Conservation (phyloP, 73 alveolate genomes). For the Urostyla sp. region DNA sequence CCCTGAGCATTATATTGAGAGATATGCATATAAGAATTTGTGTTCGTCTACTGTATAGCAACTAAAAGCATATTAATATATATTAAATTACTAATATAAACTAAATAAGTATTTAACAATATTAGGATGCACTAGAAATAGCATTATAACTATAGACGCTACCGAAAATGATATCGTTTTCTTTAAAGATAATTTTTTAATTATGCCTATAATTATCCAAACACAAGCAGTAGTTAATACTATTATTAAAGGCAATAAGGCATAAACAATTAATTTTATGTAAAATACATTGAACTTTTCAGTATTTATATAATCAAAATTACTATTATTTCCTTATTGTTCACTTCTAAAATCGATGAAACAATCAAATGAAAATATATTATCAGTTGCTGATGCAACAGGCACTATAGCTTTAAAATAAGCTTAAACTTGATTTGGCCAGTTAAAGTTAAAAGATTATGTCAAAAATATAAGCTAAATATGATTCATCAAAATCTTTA, state of each 20-base stretch:
- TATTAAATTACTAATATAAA: too few species aligned
- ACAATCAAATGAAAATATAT: slow-evolving; percentile 54
- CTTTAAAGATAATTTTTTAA: too few species aligned
- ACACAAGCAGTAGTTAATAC: too few species aligned
- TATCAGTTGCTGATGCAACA: slow-evolving; percentile 11
- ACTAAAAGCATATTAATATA: too few species aligned
- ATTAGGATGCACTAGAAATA: too few species aligned
- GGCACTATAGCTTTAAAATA: neutral
- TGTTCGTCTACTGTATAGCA: too few species aligned
- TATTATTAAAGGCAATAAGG: slow-evolving; percentile 10
- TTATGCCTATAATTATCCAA: too few species aligned
- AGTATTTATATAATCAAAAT: neutral
- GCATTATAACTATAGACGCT: too few species aligned
- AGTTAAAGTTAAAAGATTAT: slow-evolving; percentile 22
- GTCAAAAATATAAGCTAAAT: slow-evolving; percentile 24
- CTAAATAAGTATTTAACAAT: too few species aligned
- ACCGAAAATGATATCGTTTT: too few species aligned
- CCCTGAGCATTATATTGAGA: neutral
- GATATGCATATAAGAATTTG: neutral
- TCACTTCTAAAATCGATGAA: neutral
- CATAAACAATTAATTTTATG: slow-evolving; percentile 8
- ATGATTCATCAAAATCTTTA: slow-evolving; percentile 59
- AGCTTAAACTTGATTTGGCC: slow-evolving; percentile 30
- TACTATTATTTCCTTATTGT: neutral
- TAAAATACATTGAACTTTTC: too few species aligned